Percentiles rank a stretch among this genome's conserved stretches.
phyloP scores from a whole-genome alignment of 2,329 filamentous ascomycete genomes.

The Hirsutella thompsonii region DNA sequence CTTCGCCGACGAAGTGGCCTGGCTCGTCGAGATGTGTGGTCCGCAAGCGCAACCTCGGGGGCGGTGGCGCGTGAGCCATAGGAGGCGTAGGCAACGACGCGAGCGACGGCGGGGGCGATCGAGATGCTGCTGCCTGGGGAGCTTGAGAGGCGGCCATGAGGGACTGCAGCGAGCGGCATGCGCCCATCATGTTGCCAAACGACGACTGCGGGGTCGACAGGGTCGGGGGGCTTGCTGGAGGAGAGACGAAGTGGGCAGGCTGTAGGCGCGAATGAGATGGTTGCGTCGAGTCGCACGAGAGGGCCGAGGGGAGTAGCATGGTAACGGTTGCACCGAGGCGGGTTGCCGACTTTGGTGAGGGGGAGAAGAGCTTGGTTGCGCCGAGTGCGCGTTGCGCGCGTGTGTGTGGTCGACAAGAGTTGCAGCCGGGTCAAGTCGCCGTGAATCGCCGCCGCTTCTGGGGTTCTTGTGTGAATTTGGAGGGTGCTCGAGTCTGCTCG shows the following conservation, averaged over 20 bases:
- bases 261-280: conserved; percentile 28
- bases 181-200: conserved; percentile 42
- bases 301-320: conserved; percentile 47
- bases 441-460: too few species aligned
- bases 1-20: too few species aligned
- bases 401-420: too few species aligned
- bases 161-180: conserved; percentile 48
- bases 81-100: conserved; percentile 42
- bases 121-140: conserved; percentile 17
- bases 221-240: conserved; percentile 42
- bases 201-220: conserved; percentile 27
- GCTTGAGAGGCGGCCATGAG: conserved; percentile 32
- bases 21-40: conserved; percentile 19
- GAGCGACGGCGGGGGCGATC: conserved; percentile 9
- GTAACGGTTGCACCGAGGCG: conserved; percentile 7
- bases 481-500: too few species aligned
- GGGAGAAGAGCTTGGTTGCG: background rate
- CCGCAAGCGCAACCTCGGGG: conserved; percentile 43
- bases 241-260: conserved; percentile 40
- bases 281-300: conserved; percentile 43
- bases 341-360: background rate
- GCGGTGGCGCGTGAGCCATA: conserved; percentile 34
- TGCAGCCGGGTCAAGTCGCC: too few species aligned
- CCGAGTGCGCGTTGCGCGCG: background rate
- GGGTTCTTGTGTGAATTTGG: too few species aligned